These are phyloP conservation scores for Drosera spatulata DNA, from an alignment of 179 eudicot species.

Conservation along the genomic window DNA sequence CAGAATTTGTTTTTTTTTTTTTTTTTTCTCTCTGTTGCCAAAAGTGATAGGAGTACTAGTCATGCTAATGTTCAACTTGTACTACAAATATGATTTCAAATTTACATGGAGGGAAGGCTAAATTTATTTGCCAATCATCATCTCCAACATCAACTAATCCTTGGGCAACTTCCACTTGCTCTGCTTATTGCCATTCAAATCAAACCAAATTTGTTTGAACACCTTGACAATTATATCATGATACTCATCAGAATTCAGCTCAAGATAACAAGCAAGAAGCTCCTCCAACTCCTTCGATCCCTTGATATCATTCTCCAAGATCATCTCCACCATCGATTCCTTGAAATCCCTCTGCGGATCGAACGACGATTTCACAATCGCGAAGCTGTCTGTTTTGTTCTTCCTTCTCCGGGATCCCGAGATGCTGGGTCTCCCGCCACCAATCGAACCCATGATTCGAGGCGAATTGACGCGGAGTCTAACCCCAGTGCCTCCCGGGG, in stretches of 20 bases:
- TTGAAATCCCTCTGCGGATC: constrained; percentile 42
- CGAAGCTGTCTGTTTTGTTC: constrained; percentile 26
- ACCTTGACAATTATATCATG: constrained; percentile 39
- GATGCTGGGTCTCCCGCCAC: neutral
- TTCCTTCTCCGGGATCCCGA: constrained; percentile 2
- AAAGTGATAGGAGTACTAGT: no score
- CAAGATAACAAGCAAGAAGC: constrained; percentile 43
- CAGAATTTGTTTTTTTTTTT: no score
- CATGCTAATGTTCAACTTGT: no score
- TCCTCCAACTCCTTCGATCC: constrained; percentile 43
- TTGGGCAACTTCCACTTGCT: no score
- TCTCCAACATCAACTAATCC: no score
- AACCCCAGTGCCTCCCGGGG: neutral
- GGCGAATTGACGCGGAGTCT: neutral
- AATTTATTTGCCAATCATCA: no score
- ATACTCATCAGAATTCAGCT: constrained; percentile 37
- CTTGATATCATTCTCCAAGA: constrained; percentile 34
- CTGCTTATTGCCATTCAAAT: constrained; percentile 1
- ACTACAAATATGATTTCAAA: no score
- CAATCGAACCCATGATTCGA: neutral
- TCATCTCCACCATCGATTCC: constrained; percentile 61
- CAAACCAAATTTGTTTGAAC: constrained; percentile 53
- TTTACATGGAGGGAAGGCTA: no score
- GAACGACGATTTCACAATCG: constrained; percentile 38
- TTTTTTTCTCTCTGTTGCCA: no score